phyloP scores from a whole-genome alignment of 1,284 basidiomycete genomes.

The Porphyrellus sp. region DNA sequence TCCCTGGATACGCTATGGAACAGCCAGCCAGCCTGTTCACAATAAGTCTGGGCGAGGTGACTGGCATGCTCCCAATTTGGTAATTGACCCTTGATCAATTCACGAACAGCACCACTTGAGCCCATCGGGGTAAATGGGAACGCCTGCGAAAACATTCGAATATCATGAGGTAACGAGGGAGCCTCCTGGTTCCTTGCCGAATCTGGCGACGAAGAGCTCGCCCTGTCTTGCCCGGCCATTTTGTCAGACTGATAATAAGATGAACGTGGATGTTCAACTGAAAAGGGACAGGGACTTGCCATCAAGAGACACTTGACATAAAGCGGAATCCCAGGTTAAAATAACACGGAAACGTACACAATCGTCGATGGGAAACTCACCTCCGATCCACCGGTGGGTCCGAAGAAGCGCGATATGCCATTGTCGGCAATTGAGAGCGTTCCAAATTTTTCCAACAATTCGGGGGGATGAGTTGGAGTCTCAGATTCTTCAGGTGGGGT shows the following conservation, averaged over 20 bases:
- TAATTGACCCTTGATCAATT: slow-evolving; percentile 50
- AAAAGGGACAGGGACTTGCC: slow-evolving; percentile 22
- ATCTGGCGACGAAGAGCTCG: slow-evolving; percentile 29
- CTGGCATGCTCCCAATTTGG: slow-evolving; percentile 49
- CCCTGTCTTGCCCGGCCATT: slow-evolving; percentile 10
- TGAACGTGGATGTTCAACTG: slow-evolving; percentile 12
- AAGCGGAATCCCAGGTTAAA: slow-evolving; percentile 10
- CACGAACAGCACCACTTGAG: slow-evolving; percentile 42
- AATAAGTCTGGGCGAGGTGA: slow-evolving; percentile 48
- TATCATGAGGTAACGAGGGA: slow-evolving; percentile 38
- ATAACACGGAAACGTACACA: slow-evolving; percentile 7
- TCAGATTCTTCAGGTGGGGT: slow-evolving; percentile 22
- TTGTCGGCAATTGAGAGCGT: slow-evolving; percentile 60
- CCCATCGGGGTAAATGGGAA: slow-evolving; percentile 67
- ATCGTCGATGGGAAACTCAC: slow-evolving; percentile 35
- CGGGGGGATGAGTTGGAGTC: slow-evolving; percentile 30
- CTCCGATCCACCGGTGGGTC: slow-evolving; percentile 60
- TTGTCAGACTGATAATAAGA: slow-evolving; percentile 28
- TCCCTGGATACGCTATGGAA: slow-evolving; percentile 48
- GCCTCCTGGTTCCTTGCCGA: slow-evolving; percentile 36
- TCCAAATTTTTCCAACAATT: slow-evolving; percentile 54
- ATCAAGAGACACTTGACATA: slow-evolving; percentile 33
- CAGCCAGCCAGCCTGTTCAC: slow-evolving; percentile 57
- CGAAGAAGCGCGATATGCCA: slow-evolving; percentile 61
- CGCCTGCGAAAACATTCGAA: slow-evolving; percentile 53